phyloP scores from a whole-genome alignment of 306 rosid species.

The Prunus dulcis region DNA sequence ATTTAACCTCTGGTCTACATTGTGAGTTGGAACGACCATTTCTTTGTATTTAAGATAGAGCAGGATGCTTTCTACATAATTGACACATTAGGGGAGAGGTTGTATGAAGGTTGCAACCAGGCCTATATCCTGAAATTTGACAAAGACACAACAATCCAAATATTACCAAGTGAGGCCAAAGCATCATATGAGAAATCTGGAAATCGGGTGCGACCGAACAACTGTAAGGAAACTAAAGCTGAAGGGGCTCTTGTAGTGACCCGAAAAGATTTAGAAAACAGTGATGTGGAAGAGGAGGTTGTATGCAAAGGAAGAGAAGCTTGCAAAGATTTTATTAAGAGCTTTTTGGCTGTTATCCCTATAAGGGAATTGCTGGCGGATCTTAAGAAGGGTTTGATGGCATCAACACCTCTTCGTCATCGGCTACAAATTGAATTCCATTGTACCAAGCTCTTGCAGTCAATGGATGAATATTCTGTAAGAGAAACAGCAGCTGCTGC shows the following conservation, averaged over 20 bases:
- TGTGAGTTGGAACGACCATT: conserved; percentile 45
- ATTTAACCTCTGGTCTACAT: conserved; percentile 18
- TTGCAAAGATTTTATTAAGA: conserved; percentile 36
- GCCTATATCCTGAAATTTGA: conserved; percentile 40
- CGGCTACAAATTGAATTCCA: conserved; percentile 43
- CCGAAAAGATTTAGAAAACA: background rate
- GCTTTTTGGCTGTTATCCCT: conserved; percentile 42
- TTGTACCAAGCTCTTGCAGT: conserved; percentile 9
- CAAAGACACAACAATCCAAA: conserved; percentile 18
- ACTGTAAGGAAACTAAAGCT: conserved; percentile 1
- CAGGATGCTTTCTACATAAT: conserved; percentile 35
- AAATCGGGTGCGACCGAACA: background rate
- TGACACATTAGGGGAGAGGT: conserved; percentile 46
- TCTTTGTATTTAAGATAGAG: conserved; percentile 35
- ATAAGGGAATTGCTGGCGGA: conserved; percentile 34
- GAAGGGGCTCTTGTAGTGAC: background rate
- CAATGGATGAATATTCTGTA: conserved; percentile 6
- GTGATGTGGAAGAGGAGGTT: conserved; percentile 22
- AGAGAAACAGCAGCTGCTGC: conserved; percentile 11
- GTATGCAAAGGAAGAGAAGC: conserved; percentile 33
- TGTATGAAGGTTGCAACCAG: conserved; percentile 33
- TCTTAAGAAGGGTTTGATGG: conserved; percentile 28
- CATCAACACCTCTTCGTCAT: conserved; percentile 27
- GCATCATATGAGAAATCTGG: background rate
- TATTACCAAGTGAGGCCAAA: conserved; percentile 14